Conservation (phyloP, 1,139 yeast genomes). For the Kodamaea suecica region DNA sequence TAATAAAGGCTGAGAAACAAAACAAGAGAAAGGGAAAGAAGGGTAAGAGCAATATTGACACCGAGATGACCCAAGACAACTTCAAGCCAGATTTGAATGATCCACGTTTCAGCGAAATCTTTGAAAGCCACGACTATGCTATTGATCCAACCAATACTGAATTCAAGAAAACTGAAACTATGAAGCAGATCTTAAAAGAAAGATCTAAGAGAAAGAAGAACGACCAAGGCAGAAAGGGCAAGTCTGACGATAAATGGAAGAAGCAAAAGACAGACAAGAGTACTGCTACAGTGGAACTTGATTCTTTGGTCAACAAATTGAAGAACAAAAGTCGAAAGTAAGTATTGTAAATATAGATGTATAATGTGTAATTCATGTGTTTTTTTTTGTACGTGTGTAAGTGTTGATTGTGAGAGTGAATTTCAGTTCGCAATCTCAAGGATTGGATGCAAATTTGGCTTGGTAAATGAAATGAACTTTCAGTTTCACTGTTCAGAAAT, state of each 20-base stretch:
- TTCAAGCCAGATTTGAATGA: constrained; percentile 70
- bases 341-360: background rate
- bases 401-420: no score
- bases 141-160: constrained; percentile 88
- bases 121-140: constrained; percentile 86
- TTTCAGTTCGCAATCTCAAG: no score
- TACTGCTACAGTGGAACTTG: constrained; percentile 13
- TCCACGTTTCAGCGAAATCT: constrained; percentile 84
- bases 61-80: constrained; percentile 52
- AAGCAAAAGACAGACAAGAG: constrained; percentile 10
- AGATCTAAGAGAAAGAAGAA: constrained; percentile 58
- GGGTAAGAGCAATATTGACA: constrained; percentile 39
- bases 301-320: constrained; percentile 26
- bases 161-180: constrained; percentile 81
- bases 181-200: constrained; percentile 77
- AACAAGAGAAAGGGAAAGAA: constrained; percentile 52
- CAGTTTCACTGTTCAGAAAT: constrained; percentile 2
- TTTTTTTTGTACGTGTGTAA: no score
- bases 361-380: background rate
- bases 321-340: constrained; percentile 16
- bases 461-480: no score
- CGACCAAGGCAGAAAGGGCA: no score
- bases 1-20: constrained; percentile 67
- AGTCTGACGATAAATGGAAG: constrained; percentile 8
- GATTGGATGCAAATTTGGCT: no score